Evolutionary conservation across 257 asterid species (phyloP).

Genomic region (Haberlea rhodopensis): DNA sequence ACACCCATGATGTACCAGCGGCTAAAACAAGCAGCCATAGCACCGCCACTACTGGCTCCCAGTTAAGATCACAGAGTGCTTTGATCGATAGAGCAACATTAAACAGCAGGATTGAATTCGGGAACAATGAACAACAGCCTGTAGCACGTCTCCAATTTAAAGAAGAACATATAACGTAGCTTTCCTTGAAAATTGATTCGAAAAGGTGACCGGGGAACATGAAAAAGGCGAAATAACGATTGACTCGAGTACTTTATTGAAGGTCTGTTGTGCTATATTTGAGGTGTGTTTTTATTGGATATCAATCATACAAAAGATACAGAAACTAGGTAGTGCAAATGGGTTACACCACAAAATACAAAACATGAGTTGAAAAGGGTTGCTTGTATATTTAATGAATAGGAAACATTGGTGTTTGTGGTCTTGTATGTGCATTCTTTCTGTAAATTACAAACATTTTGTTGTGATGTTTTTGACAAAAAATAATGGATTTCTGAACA

Average conservation of each 20-base stretch:
- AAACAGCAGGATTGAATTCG: slow-evolving; percentile 35
- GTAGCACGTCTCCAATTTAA: slow-evolving; percentile 59
- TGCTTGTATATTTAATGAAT: slow-evolving; percentile 38
- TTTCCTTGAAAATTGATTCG: slow-evolving; percentile 1
- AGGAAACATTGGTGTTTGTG: slow-evolving; percentile 22
- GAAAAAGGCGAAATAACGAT: slow-evolving; percentile 18
- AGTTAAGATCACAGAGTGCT: slow-evolving; percentile 42
- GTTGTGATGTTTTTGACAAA: slow-evolving; percentile 15
- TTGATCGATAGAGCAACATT: slow-evolving; percentile 29
- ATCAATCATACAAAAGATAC: slow-evolving; percentile 19
- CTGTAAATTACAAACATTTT: slow-evolving; percentile 2
- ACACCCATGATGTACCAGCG: slow-evolving; percentile 80
- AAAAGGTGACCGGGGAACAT: slow-evolving; percentile 14
- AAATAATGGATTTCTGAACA: neutral
- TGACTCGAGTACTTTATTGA: slow-evolving; percentile 3
- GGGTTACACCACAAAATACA: slow-evolving; percentile 15
- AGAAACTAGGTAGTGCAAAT: slow-evolving; percentile 35
- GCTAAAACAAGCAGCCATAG: slow-evolving; percentile 65
- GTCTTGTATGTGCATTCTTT: slow-evolving; percentile 1
- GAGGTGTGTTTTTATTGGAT: slow-evolving; percentile 27
- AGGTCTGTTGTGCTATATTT: slow-evolving; percentile 26
- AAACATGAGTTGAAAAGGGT: slow-evolving; percentile 27
- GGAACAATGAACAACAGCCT: slow-evolving; percentile 49
- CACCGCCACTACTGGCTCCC: slow-evolving; percentile 47
- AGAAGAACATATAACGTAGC: slow-evolving; percentile 61